Evolutionary conservation across 768 basidiomycete genomes (phyloP), one percentile per base, ranked within the genome.

Genomic region (Tubosaeta sp.): DNA sequence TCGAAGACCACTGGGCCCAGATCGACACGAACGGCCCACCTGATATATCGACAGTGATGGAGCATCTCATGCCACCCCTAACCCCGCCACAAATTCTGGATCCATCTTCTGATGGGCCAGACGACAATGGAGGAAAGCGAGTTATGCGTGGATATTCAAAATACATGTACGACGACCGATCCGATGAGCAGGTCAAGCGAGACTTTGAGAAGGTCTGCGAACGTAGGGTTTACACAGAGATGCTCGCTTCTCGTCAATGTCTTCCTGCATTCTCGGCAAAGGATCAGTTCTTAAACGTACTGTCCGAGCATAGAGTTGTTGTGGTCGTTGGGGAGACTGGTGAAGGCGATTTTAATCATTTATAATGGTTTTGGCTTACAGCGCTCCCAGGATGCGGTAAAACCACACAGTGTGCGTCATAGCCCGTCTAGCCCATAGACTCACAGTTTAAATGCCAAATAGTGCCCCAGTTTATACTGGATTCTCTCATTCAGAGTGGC

Each of bases 281-380:
- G 60, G 76, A 81, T 19, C 71, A 77, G 13, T 90, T 96, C 57
- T 68, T 93, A 42, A 49, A 71, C 13, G 62, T 75, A 19, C 69
- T 96, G 9, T 73, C 79, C 32, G 69, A 62, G 10, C 81, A 81
- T 57, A 74, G 84, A 43, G 88, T 86, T 3, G 78, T 94, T 1
- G 79, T 97, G 0, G 86, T 96, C 0, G 87, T 94, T 5, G 94
- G 94, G 39, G 94, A 95, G 69, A 93, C 90, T 45, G 90, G 88
- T 87, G 31, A 56, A 71, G 44, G 10, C 16, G 14, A 38, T 11
- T 24, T 44, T 35, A 32, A 40, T 39, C 36, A 21, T 19, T 42
- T 34, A 16, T 34, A 34, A 16, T 19, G 21, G 2, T 19, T 31
- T 3, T 46, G 27, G 25, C 46, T 65, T 18, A 61, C 29, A 22